Base-by-base conservation (phyloP, 768 basidiomycete genomes). In the Termitomyces sp. region DNA sequence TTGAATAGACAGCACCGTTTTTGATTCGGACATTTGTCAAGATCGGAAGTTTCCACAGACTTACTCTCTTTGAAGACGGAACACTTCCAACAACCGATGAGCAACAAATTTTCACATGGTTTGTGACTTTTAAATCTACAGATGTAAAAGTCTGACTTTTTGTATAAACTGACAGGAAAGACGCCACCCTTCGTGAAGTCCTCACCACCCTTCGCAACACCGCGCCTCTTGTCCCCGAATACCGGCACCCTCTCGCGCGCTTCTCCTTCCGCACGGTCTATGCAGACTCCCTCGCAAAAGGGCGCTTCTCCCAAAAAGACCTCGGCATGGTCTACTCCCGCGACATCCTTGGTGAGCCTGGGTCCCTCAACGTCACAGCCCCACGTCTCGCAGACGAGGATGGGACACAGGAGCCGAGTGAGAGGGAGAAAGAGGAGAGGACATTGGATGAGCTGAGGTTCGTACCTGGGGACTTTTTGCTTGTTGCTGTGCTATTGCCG, bases 81-180 rank as follows among this genome's bases (percentile, higher is more conserved):
- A 79, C 81, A 2, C 75, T 88, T 3, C 91, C 91, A 7, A 85
- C 85, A 2, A 84, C 85, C 6, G 91, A 93, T 60, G 91, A 93
- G 66, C 86, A 90, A 48, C 90, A 92, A 66, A 72, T 93, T 35
- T 92, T 87, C 64, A 87, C 88, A 7, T 93, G 91, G 91, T 88
- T 64, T 24, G 77, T 59, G 12, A 16, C 8, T 47, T 18, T 53
- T 53, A n/a, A 32, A 10, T 0, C 7, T 52, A 45, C 7, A 16
- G 9, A 14, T 22, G n/a, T 18, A 6, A 35, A 8, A 13, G 13
- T 38, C 52, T 20, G n/a, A 53, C 14, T 35, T 51, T 35, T 28
- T n/a, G 46, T 26, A 40, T 18, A 42, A 10, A 28, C 13, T n/a
- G 22, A 20, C 62, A 92, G 91, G 90, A 90, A 84, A 75, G 89